Conservation (phyloP, 495 filamentous ascomycete species). For the Penicillium cinerascens region DNA sequence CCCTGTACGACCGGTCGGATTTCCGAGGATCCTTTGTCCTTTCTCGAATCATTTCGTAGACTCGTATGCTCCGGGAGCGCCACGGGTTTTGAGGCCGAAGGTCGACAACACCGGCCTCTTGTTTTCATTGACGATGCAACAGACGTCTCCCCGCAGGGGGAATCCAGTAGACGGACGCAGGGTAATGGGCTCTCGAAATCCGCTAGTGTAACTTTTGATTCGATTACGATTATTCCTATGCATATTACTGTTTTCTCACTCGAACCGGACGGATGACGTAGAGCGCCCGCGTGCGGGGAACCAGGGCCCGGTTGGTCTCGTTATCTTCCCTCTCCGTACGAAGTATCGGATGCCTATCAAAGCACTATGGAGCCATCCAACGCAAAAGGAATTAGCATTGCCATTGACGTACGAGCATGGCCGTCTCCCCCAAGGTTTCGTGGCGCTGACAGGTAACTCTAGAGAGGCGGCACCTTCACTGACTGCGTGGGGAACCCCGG, state of each 20-base stretch:
- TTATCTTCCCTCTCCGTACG: background rate
- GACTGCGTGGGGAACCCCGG: conserved; percentile 27
- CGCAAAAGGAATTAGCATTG: conserved; percentile 22
- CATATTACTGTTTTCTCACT: background rate
- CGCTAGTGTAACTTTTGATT: background rate
- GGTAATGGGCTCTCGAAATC: background rate
- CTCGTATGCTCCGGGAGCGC: background rate
- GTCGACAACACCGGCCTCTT: background rate
- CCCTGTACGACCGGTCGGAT: conserved; percentile 29
- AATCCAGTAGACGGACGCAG: background rate
- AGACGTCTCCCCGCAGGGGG: background rate
- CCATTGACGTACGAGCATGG: conserved; percentile 22
- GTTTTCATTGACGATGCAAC: background rate
- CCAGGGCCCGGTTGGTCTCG: background rate
- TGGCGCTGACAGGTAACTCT: background rate
- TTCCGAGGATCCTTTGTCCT: conserved; percentile 4
- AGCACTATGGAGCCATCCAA: conserved; percentile 1
- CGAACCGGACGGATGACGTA: conserved; percentile 2
- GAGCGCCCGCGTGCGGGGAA: conserved; percentile 1
- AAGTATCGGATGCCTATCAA: background rate
- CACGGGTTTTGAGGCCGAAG: background rate
- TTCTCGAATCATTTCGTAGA: conserved; percentile 14
- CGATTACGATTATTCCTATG: background rate
- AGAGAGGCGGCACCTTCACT: conserved; percentile 28
- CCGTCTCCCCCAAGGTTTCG: background rate